Evolutionary conservation across 345 rosid genomes (phyloP).

Genomic region (Syzygium jambos): DNA sequence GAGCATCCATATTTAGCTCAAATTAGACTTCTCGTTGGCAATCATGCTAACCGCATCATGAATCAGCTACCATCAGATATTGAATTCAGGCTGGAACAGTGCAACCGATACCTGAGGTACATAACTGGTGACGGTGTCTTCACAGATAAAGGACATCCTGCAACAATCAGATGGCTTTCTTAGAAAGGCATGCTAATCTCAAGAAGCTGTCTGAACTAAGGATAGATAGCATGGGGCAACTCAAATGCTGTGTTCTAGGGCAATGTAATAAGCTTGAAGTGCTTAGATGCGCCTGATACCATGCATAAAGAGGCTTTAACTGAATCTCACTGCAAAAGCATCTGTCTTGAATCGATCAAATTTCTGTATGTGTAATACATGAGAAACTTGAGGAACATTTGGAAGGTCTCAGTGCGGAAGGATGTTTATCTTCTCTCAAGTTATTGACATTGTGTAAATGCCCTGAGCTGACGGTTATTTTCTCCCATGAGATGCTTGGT

Average conservation of each 20-base stretch:
- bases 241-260: constrained; percentile 14
- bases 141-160: neutral
- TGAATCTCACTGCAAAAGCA: neutral
- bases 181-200: constrained; percentile 9
- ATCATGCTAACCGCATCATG: constrained; percentile 8
- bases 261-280: constrained; percentile 13
- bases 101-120: constrained; percentile 11
- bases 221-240: constrained; percentile 1
- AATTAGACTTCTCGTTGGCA: constrained; percentile 12
- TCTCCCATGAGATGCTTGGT: neutral
- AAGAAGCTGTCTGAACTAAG: constrained; percentile 11
- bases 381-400: neutral
- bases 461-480: neutral
- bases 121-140: constrained; percentile 9
- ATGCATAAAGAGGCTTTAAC: neutral
- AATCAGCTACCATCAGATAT: constrained; percentile 9
- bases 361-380: constrained; percentile 6
- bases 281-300: constrained; percentile 1
- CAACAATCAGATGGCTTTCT: constrained; percentile 7
- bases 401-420: neutral
- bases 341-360: constrained; percentile 2
- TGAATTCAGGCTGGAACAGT: neutral
- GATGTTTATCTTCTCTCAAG: neutral
- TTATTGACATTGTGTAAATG: neutral
- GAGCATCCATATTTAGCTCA: neutral